Percentiles rank a stretch among this genome's conserved stretches.
Evolutionary conservation across 805 yeast genomes (phyloP).

Genomic region (Yarrowia bubula): DNA sequence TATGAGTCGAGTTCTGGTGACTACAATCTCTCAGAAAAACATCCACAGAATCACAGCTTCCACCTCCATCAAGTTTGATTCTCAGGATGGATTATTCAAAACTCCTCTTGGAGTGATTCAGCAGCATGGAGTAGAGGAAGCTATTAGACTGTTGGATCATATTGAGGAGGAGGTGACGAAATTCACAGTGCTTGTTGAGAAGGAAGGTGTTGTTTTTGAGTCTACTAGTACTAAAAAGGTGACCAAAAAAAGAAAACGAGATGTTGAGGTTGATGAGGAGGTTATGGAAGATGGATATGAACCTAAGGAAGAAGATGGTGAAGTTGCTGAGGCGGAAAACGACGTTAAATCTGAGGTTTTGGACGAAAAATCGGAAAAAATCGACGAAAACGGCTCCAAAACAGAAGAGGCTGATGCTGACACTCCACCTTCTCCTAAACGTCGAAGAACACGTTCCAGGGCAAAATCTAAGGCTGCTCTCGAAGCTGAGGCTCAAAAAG

Average conservation of each 20-base stretch:
- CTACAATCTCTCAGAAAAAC: neutral
- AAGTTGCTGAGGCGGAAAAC: neutral
- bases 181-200: constrained; percentile 41
- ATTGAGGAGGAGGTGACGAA: constrained; percentile 57
- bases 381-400: no score
- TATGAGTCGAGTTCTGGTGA: constrained; percentile 7
- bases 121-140: constrained; percentile 16
- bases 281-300: neutral
- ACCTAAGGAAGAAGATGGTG: neutral
- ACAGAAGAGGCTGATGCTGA: neutral
- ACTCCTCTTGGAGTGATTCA: constrained; percentile 23
- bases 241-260: neutral
- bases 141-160: constrained; percentile 46
- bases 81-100: constrained; percentile 6
- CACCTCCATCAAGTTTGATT: constrained; percentile 22
- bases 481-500: neutral
- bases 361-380: no score
- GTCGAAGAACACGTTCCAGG: neutral
- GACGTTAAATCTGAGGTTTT: neutral
- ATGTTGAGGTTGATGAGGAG: neutral
- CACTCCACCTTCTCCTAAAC: neutral
- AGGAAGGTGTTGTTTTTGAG: neutral
- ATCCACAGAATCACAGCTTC: constrained; percentile 18
- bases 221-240: no score
- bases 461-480: neutral